Evolutionary conservation across 2,329 filamentous ascomycete genomes (phyloP), one percentile per base, ranked within the genome.

Genomic region (Aspergillus sp.): DNA sequence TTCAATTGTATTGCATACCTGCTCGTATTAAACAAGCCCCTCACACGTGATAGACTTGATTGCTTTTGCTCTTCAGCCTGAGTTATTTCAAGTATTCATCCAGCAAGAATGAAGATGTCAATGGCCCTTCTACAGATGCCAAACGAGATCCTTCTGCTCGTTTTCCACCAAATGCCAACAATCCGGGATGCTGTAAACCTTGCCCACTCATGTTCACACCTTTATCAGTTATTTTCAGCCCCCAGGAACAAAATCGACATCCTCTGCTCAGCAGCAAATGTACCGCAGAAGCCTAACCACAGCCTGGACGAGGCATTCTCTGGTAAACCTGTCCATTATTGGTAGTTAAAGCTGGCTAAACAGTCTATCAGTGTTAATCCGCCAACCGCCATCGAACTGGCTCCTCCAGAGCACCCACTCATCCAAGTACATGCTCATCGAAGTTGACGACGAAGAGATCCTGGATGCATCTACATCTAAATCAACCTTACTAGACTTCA

Each of bases 131-230:
- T 49, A 15, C 12, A 23, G 5, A 15, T 55, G 35, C 53, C 53
- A 6, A 55, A 49, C 43, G 53, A 55, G n/a, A 49, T 55, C 24
- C 53, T 49, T 4, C 15, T 44, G 15, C 45, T 21, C 4, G 50
- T 55, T n/a, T 55, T 49, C n/a, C 37, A 44, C 11, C 23, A 44
- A 11, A n/a, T 44, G n/a, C 8, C 3, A 55, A 27, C 35, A 8
- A 21, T 49, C 15, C 7, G 31, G 15, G 53, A 55, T 45, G 45
- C 24, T 6, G 49, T 35, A 11, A 4, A 17, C 35, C 45, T 55
- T 23, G 35, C 35, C 2, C 45, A n/a, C 6, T 49, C 53, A 8
- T 55, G 35, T 23, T 35, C 35, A 1, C 53, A 11, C 11, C 37
- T 55, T 6, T 24, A 55, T 14, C 12, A 11, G 4, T 11, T 44